Evolutionary conservation across 768 basidiomycete genomes (phyloP), one percentile per base, ranked within the genome.

Genomic region (Russula virescens): DNA sequence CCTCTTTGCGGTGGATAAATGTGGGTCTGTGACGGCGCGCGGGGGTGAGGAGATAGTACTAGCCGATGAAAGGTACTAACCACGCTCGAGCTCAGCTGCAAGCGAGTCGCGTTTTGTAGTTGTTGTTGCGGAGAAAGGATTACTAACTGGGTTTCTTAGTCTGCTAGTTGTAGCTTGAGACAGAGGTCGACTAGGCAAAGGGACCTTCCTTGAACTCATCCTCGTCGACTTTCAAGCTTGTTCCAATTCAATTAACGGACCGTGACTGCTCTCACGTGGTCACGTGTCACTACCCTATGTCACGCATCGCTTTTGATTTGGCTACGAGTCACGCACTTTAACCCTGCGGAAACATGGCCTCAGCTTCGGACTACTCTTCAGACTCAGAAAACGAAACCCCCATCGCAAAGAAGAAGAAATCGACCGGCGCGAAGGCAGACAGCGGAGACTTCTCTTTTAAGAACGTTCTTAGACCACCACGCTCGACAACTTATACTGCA

Each of bases 1-100:
- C 13, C 87, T 81, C 71, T 87, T 89, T 14, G 87, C 80, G 0
- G 82, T 78, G 2, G 84, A 85, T 42, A 82, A 77, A 48, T 87
- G 83, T 2, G 85, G 83, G 69, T 89, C 86, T 89, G 70, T 21
- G 25, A 14, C 10, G 21, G 63, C 38, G 38, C 45, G 5, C n/a
- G 6, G 34, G 21, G 7, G 26, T 3, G 11, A 23, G 28, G 23
- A 34, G 38, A 9, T 8, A 7, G 10, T 9, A 5, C 26, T 18
- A 9, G 11, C 3, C 5, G 5, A 23, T 28, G 13, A 51, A 47
- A 54, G 10, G 13, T 35, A 53, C 73, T 52, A 66, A 80, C 86
- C 86, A 69, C 84, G 78, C 71, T 87, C 86, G 18, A 88, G 77
- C 65, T 88, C 86, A 14, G 87, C 86, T 38, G 82, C 80, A 47